These are phyloP conservation scores for Sclerotinia borealis DNA, from an alignment of 2,329 filamentous ascomycete species.

Conservation along the genomic window DNA sequence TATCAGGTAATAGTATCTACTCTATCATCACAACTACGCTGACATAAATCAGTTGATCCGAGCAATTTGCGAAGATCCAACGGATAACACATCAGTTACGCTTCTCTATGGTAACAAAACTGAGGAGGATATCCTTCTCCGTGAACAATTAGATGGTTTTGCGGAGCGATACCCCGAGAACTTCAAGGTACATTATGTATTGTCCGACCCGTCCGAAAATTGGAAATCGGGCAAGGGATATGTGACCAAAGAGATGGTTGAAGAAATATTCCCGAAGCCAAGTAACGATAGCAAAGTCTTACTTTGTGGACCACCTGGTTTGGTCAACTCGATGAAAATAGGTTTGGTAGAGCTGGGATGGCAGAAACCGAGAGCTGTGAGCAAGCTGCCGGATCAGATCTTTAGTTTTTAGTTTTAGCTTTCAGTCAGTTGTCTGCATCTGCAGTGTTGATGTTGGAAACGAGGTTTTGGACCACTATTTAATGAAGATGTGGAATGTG, in stretches of 20 bases:
- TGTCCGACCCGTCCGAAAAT: constrained; percentile 40
- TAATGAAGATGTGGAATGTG: no score
- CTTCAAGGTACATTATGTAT: constrained; percentile 49
- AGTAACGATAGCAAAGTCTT: constrained; percentile 45
- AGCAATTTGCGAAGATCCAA: constrained; percentile 55
- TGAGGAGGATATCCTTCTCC: constrained; percentile 54
- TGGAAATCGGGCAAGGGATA: constrained; percentile 47
- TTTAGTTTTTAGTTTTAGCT: constrained; percentile 44
- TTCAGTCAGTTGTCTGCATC: no score
- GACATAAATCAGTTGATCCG: constrained; percentile 45
- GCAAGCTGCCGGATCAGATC: constrained; percentile 49
- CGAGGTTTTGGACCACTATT: not conserved
- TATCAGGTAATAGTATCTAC: constrained; percentile 34
- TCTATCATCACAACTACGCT: not conserved
- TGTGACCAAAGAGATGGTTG: constrained; percentile 46
- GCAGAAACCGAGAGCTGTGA: constrained; percentile 41
- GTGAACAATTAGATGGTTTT: constrained; percentile 49
- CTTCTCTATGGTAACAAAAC: constrained; percentile 54
- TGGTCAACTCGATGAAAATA: constrained; percentile 53
- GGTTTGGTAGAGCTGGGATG: constrained; percentile 44
- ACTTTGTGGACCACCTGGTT: constrained; percentile 55
- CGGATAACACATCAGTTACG: constrained; percentile 49
- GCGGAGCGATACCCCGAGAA: constrained; percentile 46
- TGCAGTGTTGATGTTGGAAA: not conserved
- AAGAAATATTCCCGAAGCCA: constrained; percentile 42